Evolutionary conservation across 2,329 filamentous ascomycete species (phyloP), one percentile per base, ranked within the genome.

Genomic region (Volutella citrinella): DNA sequence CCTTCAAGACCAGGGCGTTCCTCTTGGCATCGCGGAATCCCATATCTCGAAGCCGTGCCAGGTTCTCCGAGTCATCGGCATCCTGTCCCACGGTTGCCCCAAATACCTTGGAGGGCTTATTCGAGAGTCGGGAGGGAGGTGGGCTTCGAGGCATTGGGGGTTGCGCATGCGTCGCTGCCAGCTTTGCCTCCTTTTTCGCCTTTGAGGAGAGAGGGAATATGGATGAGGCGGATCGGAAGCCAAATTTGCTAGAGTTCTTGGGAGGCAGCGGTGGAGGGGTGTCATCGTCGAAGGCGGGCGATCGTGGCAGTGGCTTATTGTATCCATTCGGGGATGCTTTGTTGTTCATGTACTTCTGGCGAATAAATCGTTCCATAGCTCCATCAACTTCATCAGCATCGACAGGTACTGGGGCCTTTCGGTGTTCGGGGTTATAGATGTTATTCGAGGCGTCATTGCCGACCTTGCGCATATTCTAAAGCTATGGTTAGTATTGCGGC

Each of bases 291-390:
- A 73, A 73, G 16, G 38, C 45, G 5, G 49, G 43, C 14, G 38
- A 42, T 25, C 32, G 51, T n/a, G n/a, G n/a, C n/a, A n/a, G n/a
- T 7, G 64, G 66, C 46, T 65, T 66, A 48, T 62, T 40, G 45
- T 56, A 23, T 46, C 60, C 44, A 50, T 60, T 44, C 51, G 56
- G 43, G 29, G 60, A 53, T n/a, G n/a, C n/a, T n/a, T n/a, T n/a
- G 39, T 67, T 66, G 50, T 82, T 81, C 57, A 90, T 81, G 63
- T 98, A 98, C 63, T 98, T 98, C 55, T 91, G 83, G 41, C 91
- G 76, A 49, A 98, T 95, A 61, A 91, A 97, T 41, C 87, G 79
- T 64, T 98, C 93, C 84, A 98, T 93, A 18, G 86, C 88, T 10
- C 87, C 84, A 59, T 98, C 91, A 30, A 85, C 86, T 66, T 97